Base-by-base conservation (phyloP, 306 rosid species). In the Betula pendula region DNA sequence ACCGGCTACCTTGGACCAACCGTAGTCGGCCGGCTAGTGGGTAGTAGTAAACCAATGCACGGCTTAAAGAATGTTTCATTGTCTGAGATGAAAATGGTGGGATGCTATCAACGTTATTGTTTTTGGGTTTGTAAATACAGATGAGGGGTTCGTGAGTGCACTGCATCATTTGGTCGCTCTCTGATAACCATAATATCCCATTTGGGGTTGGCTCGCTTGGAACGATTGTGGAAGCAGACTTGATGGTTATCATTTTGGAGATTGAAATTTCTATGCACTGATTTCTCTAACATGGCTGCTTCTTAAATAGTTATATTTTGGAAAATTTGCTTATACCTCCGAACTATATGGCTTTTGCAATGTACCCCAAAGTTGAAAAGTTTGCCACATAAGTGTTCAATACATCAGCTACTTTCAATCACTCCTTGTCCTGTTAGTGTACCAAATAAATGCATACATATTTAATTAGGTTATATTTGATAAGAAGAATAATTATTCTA, bases 21-120 rank as follows among this genome's bases (percentile, higher is more conserved):
- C 20, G 49, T 22, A 73, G 29, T 6, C 82, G 47, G 2, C 85
- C 85, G 17, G 85, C 85, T 1, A 77, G 1, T 5, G 79, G 85
- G n/a, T 82, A 77, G 43, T 82, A 82, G 52, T 38, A 49, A 1
- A 77, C 82, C 33, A 82, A 22, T 9, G 77, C 68, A 6, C 74
- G 31, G 56, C 52, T 33, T 2, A 82, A 76, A 0, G 85, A 77
- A 45, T 48, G 20, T 5, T 16, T 77, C 75, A 77, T 9, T 12
- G 59, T 81, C 55, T 77, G 55, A 10, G 27, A 2, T 6, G 33
- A 25, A 15, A 0, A 3, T 45, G 35, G 58, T 2, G 12, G 4
- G 50, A 8, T 9, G 2, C 2, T n/a, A 16, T 15, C 17, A 3
- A 3, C 19, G 45, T 14, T 50, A 0, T 14, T 29, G 38, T 74